These are phyloP conservation scores for Aspergillaceae sp. DNA, from an alignment of 2,329 filamentous ascomycete species.

Conservation along the genomic window DNA sequence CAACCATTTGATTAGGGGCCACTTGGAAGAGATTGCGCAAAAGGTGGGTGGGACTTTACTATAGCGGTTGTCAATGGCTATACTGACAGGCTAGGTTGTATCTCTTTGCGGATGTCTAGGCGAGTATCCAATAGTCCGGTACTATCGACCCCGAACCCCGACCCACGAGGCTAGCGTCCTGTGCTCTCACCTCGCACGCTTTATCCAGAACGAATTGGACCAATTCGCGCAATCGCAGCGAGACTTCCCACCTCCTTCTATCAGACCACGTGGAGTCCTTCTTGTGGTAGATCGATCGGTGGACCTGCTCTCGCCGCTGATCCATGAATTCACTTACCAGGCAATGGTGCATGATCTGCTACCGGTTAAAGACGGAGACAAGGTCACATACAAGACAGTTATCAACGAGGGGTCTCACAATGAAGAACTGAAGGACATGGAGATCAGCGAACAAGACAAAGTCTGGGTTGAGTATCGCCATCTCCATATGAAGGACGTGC, in stretches of 20 bases:
- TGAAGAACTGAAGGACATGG: constrained; percentile 79
- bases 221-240: constrained; percentile 75
- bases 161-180: constrained; percentile 82
- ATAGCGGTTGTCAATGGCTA: constrained; percentile 7
- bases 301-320: constrained; percentile 76
- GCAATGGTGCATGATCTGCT: constrained; percentile 95
- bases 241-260: constrained; percentile 66
- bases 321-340: constrained; percentile 98
- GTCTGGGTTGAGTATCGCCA: constrained; percentile 95
- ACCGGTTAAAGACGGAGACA: constrained; percentile 79
- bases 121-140: constrained; percentile 87
- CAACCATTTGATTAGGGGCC: constrained; percentile 70
- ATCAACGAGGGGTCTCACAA: constrained; percentile 65
- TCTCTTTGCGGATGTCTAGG: constrained; percentile 85
- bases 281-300: constrained; percentile 87
- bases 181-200: constrained; percentile 77
- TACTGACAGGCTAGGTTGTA: constrained; percentile 52
- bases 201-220: constrained; percentile 86
- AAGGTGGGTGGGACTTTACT: constrained; percentile 52
- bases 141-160: constrained; percentile 68
- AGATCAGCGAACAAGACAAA: constrained; percentile 80
- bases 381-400: constrained; percentile 72
- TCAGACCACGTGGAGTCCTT: constrained; percentile 70
- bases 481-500: constrained; percentile 94
- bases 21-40: constrained; percentile 78